Evolutionary conservation across 2,329 filamentous ascomycete species (phyloP), one percentile per base, ranked within the genome.

Genomic region (Penicillium sclerotiorum): DNA sequence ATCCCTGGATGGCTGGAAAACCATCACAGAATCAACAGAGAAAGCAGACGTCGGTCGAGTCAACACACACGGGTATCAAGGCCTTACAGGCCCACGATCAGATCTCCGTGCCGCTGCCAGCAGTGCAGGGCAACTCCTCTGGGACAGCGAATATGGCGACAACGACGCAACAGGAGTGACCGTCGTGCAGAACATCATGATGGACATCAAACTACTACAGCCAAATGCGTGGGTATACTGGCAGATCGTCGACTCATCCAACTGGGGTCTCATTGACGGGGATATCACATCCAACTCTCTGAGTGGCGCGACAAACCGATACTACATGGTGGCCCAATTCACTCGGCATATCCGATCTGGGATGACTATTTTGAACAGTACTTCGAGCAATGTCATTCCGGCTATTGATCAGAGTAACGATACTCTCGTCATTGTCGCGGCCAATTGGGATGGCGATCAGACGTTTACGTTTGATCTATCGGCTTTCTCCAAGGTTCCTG

Each of bases 71-170:
- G 51, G 51, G 7, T 54, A 54, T 12, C 27, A 47, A 20, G 47
- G 23, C 1, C 37, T 43, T 3, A 45, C 33, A 17, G 47, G 47
- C 5, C 47, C 47, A 20, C 47, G 47, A 25, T 42, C 36, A 33
- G 20, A 45, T 5, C 47, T 49, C 17, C 47, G 37, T 5, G 30
- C 41, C 9, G 40, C 43, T 8, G 51, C 48, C 12, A 44, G 39
- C 17, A 25, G 23, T 15, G 45, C 49, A 2, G 45, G 40, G 3
- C 49, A 54, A 21, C 35, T 45, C 13, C 44, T 54, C 3, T 54
- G 51, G 51, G 49, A 54, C 22, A 54, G 51, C 20, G 51, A 54
- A 25, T 54, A 51, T 23, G 51, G 51, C 2, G 51, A 54, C 30
- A 51, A 41, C 17, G 51, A 54, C 23, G 36, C 17, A 1, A 51